Evolutionary conservation across 345 rosid genomes (phyloP).

Genomic region (Pistacia atlantica): DNA sequence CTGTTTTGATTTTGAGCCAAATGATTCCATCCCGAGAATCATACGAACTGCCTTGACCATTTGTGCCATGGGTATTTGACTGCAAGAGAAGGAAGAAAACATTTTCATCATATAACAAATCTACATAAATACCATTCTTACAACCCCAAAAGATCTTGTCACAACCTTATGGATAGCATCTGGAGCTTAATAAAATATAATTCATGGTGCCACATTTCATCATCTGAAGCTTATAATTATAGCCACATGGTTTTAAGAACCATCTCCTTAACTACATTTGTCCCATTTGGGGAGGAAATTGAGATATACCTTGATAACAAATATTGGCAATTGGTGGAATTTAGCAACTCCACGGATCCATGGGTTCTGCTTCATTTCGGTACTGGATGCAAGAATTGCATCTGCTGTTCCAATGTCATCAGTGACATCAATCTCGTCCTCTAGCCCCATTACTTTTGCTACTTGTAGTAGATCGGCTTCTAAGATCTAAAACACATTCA

Average conservation of each 20-base stretch:
- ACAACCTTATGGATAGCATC: constrained; percentile 7
- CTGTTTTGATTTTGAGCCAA: constrained; percentile 42
- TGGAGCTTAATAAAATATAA: neutral
- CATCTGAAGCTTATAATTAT: neutral
- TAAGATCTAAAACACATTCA: constrained; percentile 51
- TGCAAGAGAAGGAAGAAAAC: constrained; percentile 36
- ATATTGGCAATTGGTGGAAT: constrained; percentile 70
- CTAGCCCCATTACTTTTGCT: constrained; percentile 88
- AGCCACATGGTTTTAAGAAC: neutral
- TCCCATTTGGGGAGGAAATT: neutral
- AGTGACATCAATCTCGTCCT: constrained; percentile 66
- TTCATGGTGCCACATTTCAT: neutral
- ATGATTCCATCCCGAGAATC: constrained; percentile 79
- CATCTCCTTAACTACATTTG: neutral
- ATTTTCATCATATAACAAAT: neutral
- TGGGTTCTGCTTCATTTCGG: constrained; percentile 78
- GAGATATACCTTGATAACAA: constrained; percentile 71
- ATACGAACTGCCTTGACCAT: constrained; percentile 93
- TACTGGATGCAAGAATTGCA: constrained; percentile 77
- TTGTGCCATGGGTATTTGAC: constrained; percentile 93
- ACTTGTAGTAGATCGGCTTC: constrained; percentile 90
- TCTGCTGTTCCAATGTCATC: constrained; percentile 86
- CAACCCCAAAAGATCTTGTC: neutral
- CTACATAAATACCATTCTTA: neutral
- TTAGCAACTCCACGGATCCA: constrained; percentile 88